Evolutionary conservation across 768 basidiomycete species (phyloP).

Genomic region (Tylopilus cervinicoccineus): DNA sequence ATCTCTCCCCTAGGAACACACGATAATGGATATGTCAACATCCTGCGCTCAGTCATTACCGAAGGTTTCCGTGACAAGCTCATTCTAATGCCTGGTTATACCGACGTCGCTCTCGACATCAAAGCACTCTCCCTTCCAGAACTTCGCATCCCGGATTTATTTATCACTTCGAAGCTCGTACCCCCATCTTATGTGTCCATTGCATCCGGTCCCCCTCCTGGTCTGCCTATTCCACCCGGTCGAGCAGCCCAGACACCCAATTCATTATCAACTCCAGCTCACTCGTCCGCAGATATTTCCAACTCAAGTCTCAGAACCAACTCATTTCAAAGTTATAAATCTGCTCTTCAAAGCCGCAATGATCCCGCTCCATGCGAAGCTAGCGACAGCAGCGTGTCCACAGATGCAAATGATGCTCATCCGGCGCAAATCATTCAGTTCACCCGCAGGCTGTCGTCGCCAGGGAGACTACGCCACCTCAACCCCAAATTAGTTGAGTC

Average conservation of each 20-base stretch:
- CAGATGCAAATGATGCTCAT: constrained; percentile 39
- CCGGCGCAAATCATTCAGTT: constrained; percentile 25
- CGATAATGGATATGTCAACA: constrained; percentile 67
- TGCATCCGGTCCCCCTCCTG: constrained; percentile 24
- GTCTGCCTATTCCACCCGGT: constrained; percentile 19
- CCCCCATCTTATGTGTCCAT: constrained; percentile 25
- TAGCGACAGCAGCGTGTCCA: constrained; percentile 42
- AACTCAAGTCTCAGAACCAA: constrained; percentile 16
- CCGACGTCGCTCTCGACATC: constrained; percentile 57
- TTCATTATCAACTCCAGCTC: constrained; percentile 8
- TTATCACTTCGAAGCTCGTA: constrained; percentile 53
- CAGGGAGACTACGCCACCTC: constrained; percentile 38
- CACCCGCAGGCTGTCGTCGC: constrained; percentile 28
- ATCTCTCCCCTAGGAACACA: constrained; percentile 50
- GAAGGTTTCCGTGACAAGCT: constrained; percentile 62
- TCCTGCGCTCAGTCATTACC: constrained; percentile 60
- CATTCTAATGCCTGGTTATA: constrained; percentile 59
- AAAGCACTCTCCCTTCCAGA: constrained; percentile 52
- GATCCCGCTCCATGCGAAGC: constrained; percentile 39
- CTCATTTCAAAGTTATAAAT: constrained; percentile 40
- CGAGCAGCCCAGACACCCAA: constrained; percentile 8
- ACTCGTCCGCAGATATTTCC: constrained; percentile 10
- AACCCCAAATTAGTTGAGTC: constrained; percentile 52
- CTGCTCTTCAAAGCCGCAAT: constrained; percentile 28
- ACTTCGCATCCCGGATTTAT: constrained; percentile 53